Evolutionary conservation across 148 eudicot species (phyloP).

Genomic region (Cornus kousa): DNA sequence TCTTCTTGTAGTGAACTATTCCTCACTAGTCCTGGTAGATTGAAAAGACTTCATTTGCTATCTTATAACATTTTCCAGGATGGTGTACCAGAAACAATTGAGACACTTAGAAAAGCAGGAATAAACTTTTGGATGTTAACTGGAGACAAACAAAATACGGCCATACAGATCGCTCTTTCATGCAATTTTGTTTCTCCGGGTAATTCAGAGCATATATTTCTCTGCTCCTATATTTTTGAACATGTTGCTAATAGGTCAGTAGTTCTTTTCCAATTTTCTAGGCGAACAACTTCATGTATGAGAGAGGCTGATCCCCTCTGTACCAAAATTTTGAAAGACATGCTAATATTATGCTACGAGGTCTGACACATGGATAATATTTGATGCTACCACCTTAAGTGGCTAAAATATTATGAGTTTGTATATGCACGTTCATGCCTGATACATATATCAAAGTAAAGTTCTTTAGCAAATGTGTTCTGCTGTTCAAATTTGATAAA

Average conservation of each 20-base stretch:
- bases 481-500: too few relatives aligned
- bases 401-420: too few relatives aligned
- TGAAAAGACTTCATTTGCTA: neutral
- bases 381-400: too few relatives aligned
- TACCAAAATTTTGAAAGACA: too few relatives aligned
- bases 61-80: constrained; percentile 45
- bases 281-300: too few relatives aligned
- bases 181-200: constrained; percentile 98
- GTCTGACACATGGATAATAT: too few relatives aligned
- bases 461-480: too few relatives aligned
- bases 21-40: neutral
- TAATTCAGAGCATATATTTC: constrained; percentile 16
- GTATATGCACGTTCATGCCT: too few relatives aligned
- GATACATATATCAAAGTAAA: too few relatives aligned
- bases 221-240: neutral
- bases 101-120: constrained; percentile 86
- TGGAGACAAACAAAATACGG: constrained; percentile 94
- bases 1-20: neutral
- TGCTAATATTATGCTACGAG: too few relatives aligned
- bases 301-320: too few relatives aligned
- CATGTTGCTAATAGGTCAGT: neutral
- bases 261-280: too few relatives aligned
- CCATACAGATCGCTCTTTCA: constrained; percentile 93
- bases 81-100: constrained; percentile 95
- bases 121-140: constrained; percentile 99